phyloP scores from a whole-genome alignment of 1,139 yeast species.

The Taphrina pruni region DNA sequence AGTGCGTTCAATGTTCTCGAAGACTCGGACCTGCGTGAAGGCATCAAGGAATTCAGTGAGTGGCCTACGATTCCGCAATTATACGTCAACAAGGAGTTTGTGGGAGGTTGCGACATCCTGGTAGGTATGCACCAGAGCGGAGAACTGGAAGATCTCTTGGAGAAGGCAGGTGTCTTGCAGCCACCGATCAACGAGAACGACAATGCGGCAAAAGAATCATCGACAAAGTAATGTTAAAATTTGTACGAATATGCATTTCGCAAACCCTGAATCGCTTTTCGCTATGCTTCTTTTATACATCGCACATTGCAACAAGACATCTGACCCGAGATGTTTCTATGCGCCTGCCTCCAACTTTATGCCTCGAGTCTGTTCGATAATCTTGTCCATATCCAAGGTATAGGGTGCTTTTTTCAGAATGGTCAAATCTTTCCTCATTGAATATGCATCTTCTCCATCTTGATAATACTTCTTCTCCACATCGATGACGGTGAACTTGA shows the following conservation, averaged over 20 bases:
- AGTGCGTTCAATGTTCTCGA: conserved; percentile 97
- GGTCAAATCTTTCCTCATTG: conserved; percentile 49
- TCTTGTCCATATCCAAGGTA: conserved; percentile 33
- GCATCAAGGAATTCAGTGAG: conserved; percentile 90
- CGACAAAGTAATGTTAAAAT: neutral
- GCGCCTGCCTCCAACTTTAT: conserved; percentile 26
- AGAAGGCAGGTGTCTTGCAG: conserved; percentile 70
- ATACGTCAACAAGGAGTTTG: conserved; percentile 71
- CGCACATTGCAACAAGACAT: conserved; percentile 1
- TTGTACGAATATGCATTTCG: neutral
- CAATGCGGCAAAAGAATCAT: neutral
- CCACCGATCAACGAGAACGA: conserved; percentile 24
- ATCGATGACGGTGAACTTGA: conserved; percentile 77
- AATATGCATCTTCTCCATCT: conserved; percentile 98
- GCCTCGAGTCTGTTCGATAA: conserved; percentile 35
- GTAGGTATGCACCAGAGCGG: conserved; percentile 61
- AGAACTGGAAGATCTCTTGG: conserved; percentile 84
- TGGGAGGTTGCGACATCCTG: conserved; percentile 97
- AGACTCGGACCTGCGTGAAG: conserved; percentile 87
- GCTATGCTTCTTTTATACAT: conserved; percentile 2
- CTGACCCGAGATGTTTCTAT: neutral
- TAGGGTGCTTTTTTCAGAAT: conserved; percentile 28
- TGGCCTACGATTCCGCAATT: conserved; percentile 90
- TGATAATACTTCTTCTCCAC: conserved; percentile 89
- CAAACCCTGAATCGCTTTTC: conserved; percentile 4